Evolutionary conservation across 208 protist species (phyloP), one percentile per base, ranked within the genome.

Genomic region (Leptomonas pyrrhocoris): DNA sequence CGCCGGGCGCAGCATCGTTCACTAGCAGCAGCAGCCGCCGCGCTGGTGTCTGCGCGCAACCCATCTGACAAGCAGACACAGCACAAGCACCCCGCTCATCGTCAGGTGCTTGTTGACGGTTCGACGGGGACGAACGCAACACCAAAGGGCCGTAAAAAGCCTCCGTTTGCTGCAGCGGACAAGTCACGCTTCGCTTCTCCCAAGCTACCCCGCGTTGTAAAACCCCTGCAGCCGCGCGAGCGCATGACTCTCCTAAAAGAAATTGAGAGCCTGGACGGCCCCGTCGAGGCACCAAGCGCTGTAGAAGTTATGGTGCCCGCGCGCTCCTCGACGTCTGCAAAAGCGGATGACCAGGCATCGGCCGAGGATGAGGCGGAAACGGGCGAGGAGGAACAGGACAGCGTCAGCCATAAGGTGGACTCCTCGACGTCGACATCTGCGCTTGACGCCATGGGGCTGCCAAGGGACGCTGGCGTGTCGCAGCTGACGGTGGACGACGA

Each of bases 191-290:
- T 70, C 23, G 61, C 64, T 0, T 71, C 73, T 1, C 67, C 56
- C 9, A 70, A 71, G 46, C 45, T 77, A 50, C 72, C 72, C 6
- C 62, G 64, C 16, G 58, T 62, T 13, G 58, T 77, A 21, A 55
- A 48, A 21, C 72, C 72, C 30, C 64, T 77, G 19, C 72, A 49
- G 27, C 50, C 55, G 2, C 36, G 46, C 19, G 72, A 77, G 62
- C 68, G 67, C 51, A n/a, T 65, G 38, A 51, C 72, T 28, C 67
- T 89, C 25, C 40, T 86, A 50, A 70, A 69, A 51, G 84, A 89
- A 48, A 81, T 86, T 2, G 80, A 89, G 40, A 85, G 69, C 13
- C 74, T 85, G 18, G 74, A 55, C 53, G 68, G 58, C 57, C 38
- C 71, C 8, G 72, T 78, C 28, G 63, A 64, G 21, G 50, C 73